Evolutionary conservation across 805 yeast species (phyloP).

Genomic region (Kazachstania bromeliacearum): DNA sequence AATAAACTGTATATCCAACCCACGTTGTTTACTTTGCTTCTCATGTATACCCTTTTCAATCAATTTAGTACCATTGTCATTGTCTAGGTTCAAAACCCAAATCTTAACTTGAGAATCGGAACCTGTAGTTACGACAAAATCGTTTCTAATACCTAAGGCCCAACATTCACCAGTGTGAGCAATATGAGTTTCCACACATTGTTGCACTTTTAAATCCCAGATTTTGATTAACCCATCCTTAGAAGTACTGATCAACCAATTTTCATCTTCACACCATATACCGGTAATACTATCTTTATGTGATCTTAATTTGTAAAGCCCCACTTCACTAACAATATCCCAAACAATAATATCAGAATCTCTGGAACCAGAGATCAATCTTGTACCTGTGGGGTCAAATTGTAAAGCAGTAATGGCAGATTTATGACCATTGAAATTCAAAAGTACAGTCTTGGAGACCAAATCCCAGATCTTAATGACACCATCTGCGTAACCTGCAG

Average conservation of each 20-base stretch:
- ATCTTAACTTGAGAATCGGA: constrained; percentile 73
- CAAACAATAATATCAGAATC: constrained; percentile 82
- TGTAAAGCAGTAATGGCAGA: constrained; percentile 59
- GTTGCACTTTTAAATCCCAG: constrained; percentile 87
- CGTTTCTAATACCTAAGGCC: constrained; percentile 50
- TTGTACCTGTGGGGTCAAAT: constrained; percentile 77
- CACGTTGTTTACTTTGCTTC: constrained; percentile 68
- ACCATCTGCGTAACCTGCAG: constrained; percentile 89
- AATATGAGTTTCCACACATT: constrained; percentile 88
- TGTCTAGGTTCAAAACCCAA: constrained; percentile 60
- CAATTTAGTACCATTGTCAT: constrained; percentile 39
- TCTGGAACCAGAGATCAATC: constrained; percentile 75
- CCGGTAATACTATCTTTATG: constrained; percentile 89
- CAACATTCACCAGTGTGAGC: constrained; percentile 94
- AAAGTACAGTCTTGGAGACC: constrained; percentile 64
- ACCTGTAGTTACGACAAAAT: constrained; percentile 60
- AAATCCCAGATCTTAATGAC: constrained; percentile 86
- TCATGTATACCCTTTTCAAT: constrained; percentile 56
- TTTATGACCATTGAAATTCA: constrained; percentile 86
- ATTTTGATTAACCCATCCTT: constrained; percentile 87
- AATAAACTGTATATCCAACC: constrained; percentile 47
- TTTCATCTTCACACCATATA: constrained; percentile 42
- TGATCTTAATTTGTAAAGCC: constrained; percentile 75
- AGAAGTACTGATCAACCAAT: constrained; percentile 64
- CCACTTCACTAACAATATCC: constrained; percentile 92